Evolutionary conservation across 495 filamentous ascomycete species (phyloP), one percentile per base, ranked within the genome.

Genomic region (Pseudomonodictys pantanalensis): DNA sequence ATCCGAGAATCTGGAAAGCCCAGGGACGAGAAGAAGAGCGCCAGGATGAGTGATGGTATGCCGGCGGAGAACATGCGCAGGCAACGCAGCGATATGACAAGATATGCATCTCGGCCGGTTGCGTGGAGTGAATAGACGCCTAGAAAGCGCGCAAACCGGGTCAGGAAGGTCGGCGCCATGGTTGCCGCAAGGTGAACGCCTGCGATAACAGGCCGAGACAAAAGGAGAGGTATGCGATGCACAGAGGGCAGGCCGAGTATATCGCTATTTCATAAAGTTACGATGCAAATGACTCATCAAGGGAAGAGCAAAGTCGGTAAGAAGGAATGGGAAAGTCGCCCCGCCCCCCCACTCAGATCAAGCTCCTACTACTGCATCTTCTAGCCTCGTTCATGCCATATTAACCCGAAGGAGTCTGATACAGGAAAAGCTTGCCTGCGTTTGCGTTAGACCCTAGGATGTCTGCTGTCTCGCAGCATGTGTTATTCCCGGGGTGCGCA

Each of bases 21-120:
- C n/a, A 95, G 73, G 3, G 82, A 80, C 0, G 81, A 81, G 46
- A 95, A 78, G 68, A 88, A 86, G 5, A 81, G 81, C 7, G 84
- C 90, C 18, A 93, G 79, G 47, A 95, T 86, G 23, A 96, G 77
- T 0, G 87, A 86, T 18, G 84, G 86, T 20, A 81, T 82, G 45
- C 89, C 89, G 62, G 92, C 92, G 15, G 89, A 88, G 62, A 89
- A 88, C 26, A 92, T 79, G 1, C 91, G 87, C 33, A 89, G 80
- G 58, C 22, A 57, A 24, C 60, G 60, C 2, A 63, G 53, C 1
- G 53, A 33, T 71, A 85, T 84, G 57, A 93, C 83, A 0, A 92
- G 77, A 68, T 90, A 86, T 41, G 86, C 83, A 69, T 95, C 87
- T 12, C 60, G 69, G 20, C 78, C 75, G 24, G 79, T 76, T 22